Evolutionary conservation across 345 rosid species (phyloP), one percentile per base, ranked within the genome.

Genomic region (Ceriops decandra): DNA sequence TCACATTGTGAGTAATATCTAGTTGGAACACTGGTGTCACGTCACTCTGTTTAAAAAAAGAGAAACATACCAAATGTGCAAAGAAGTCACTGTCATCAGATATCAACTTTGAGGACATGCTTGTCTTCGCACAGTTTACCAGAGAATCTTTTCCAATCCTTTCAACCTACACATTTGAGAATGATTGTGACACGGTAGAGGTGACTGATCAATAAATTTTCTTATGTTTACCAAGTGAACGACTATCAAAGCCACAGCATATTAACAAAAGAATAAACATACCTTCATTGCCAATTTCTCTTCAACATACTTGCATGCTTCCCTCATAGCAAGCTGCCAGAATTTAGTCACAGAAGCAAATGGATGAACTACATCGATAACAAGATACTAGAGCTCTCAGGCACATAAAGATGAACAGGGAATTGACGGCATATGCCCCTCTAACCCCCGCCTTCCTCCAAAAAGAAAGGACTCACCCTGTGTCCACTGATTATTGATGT

Each of bases 81-180:
- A 92, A 95, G 82, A 90, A 86, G 85, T 95, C 91, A 58, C 96
- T 88, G 81, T 95, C 97, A 70, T 80, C 85, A 62, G 89, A 88
- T 80, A 95, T 90, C 82, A 95, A 78, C 84, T 92, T 95, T 2
- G 99, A 95, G 65, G 99, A 95, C 96, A 95, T 92, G 83, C 97
- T 92, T 61, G 98, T 95, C 79, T 95, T 95, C 52, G 98, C 99
- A 79, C 93, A 92, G 77, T 92, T 95, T 57, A 95, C 77, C 52
- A 95, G 79, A 75, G 95, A 90, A 77, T 83, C 91, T 74, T 90
- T 95, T 63, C 98, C 97, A 47, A 95, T 93, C 81, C 92, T 95
- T 77, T 95, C 98, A 79, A 92, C 96, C 98, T 92, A 60, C 11
- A 42, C 49, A 42, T 42, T 42, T 42, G 49, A 13, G 49, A 42